Evolutionary conservation across 2,329 filamentous ascomycete species (phyloP), one percentile per base, ranked within the genome.

Genomic region (Hymenoscyphus scutula): DNA sequence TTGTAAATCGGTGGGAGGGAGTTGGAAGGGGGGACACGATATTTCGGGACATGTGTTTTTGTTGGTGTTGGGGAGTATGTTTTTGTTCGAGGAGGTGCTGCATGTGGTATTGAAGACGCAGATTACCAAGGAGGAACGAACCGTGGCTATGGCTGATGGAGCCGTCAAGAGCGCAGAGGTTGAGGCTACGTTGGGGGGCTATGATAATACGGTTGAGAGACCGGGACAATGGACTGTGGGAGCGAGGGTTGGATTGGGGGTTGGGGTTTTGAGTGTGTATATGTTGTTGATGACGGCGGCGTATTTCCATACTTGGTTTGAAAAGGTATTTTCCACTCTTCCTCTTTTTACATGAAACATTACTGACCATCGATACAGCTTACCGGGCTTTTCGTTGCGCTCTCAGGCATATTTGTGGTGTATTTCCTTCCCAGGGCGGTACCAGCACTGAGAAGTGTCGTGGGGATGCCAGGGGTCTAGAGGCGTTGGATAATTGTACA

Each of bases 211-310:
- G 37, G 38, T 41, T 62, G n/a, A 65, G 58, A 29, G 62, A 62
- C 48, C 54, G 38, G 64, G 65, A 25, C 60, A 67, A 41, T 74
- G 84, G 62, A 78, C 81, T 2, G 68, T 83, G 58, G 77, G 82
- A 8, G 77, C 77, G 69, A 79, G 85, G 81, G 78, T 89, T 67
- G 84, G 87, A 66, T 77, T 82, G 27, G 82, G 73, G 0, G 85
- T 97, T 29, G 83, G 89, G 19, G 87, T 77, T 0, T 71, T 97
- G 73, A 91, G 89, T 73, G 84, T 88, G 80, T 98, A 95, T 91
- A 99, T 99, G 95, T 77, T 99, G 74, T 81, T 98, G 65, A 99
- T 99, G 95, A 99, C 95, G 48, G 93, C 93, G 2, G 93, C 96
- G 45, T 99, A 94, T 81, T 99, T 99, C 73, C 95, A 99, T 76